Evolutionary conservation across 139 green algal genomes (phyloP).

Genomic region (Picochlorum sp.): DNA sequence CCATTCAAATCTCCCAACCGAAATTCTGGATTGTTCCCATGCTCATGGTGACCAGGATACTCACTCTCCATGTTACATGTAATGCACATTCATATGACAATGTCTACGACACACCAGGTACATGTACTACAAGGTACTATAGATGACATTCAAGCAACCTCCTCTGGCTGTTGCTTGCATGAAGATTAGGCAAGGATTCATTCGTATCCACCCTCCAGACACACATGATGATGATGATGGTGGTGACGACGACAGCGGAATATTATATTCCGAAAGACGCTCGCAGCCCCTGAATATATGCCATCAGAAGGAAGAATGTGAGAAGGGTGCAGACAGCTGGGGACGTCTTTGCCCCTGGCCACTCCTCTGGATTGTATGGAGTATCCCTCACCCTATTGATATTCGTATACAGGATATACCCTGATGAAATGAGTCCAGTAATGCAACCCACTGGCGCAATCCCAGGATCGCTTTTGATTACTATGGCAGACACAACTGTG

Average conservation of each 20-base stretch:
- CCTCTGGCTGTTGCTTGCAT: too few relatives aligned
- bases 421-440: conserved; percentile 7
- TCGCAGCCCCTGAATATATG: conserved; percentile 43
- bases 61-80: too few relatives aligned
- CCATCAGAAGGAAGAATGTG: conserved; percentile 50
- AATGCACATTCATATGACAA: too few relatives aligned
- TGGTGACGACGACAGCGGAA: not conserved
- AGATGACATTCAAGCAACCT: too few relatives aligned
- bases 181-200: too few relatives aligned
- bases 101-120: too few relatives aligned
- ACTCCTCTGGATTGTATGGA: conserved; percentile 36
- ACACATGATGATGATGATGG: not conserved
- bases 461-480: conserved; percentile 1
- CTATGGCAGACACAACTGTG: conserved; percentile 11
- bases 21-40: too few relatives aligned
- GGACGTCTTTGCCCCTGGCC: conserved; percentile 54
- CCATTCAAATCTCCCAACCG: too few relatives aligned
- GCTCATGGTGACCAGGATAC: too few relatives aligned
- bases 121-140: too few relatives aligned
- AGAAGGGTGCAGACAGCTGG: conserved; percentile 43
- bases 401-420: conserved; percentile 11
- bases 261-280: not conserved
- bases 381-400: conserved; percentile 15
- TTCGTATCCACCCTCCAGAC: not conserved
- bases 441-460: conserved; percentile 15